Conservation (phyloP, 2,329 filamentous ascomycete species). For the Fusarium torulosum region DNA sequence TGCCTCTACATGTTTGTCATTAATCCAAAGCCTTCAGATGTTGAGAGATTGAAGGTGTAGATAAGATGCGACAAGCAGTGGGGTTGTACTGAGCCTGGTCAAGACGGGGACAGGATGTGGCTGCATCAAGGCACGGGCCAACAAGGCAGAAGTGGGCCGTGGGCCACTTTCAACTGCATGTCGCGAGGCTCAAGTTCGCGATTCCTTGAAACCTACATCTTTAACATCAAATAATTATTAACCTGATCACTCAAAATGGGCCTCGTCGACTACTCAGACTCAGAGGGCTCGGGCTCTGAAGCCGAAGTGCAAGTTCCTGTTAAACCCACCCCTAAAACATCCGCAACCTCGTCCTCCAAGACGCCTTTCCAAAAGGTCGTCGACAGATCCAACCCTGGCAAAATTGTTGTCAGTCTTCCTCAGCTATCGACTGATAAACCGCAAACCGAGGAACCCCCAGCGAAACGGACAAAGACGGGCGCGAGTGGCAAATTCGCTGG, state of each 20-base stretch:
- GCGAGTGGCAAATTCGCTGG: conserved; percentile 76
- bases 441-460: conserved; percentile 61
- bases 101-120: conserved; percentile 31
- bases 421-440: conserved; percentile 58
- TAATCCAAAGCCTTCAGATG: background rate
- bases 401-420: conserved; percentile 85
- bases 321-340: conserved; percentile 50
- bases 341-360: conserved; percentile 61
- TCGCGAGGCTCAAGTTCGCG: conserved; percentile 22
- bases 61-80: conserved; percentile 25
- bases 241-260: conserved; percentile 67
- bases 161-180: conserved; percentile 23
- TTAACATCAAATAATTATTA: background rate
- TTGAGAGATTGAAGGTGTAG: conserved; percentile 10
- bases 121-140: conserved; percentile 34
- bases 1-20: conserved; percentile 39
- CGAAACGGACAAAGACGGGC: conserved; percentile 75
- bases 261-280: conserved; percentile 87
- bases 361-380: conserved; percentile 82
- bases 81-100: conserved; percentile 42
- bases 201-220: conserved; percentile 12
- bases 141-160: conserved; percentile 32
- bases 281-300: conserved; percentile 80
- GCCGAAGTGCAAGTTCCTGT: conserved; percentile 49
- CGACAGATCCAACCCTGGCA: conserved; percentile 83